Evolutionary conservation across 2,329 filamentous ascomycete genomes (phyloP).

Genomic region (Purpureocillium lavendulum): DNA sequence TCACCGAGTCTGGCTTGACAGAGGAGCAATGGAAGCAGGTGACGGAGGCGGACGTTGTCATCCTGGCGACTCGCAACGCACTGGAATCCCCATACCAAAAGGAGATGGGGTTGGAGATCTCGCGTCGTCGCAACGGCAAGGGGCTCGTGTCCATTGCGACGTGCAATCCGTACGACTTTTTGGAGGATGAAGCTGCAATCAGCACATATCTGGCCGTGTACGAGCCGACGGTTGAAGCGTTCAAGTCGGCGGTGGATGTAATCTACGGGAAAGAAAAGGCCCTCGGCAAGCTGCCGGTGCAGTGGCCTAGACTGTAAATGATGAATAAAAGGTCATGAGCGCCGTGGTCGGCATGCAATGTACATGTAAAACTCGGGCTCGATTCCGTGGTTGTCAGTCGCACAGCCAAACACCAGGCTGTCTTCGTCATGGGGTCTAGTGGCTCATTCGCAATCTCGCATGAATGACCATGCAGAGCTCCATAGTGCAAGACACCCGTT

Average conservation of each 20-base stretch:
- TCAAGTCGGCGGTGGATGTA: slow-evolving; percentile 11
- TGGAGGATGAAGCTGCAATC: slow-evolving; percentile 10
- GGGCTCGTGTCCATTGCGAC: slow-evolving; percentile 13
- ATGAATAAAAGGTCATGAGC: no score
- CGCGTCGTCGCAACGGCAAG: slow-evolving; percentile 6
- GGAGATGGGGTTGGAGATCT: slow-evolving; percentile 11
- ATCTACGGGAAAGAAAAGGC: slow-evolving; percentile 9
- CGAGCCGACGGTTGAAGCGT: slow-evolving; percentile 16
- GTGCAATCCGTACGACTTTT: slow-evolving; percentile 16
- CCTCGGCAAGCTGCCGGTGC: neutral
- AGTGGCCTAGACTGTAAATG: no score
- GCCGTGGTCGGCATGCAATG: no score
- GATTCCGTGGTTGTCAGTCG: no score
- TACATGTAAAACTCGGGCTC: no score
- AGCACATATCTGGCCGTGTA: slow-evolving; percentile 15
- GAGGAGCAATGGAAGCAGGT: slow-evolving; percentile 11
- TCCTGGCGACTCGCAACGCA: slow-evolving; percentile 16
- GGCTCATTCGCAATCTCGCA: no score
- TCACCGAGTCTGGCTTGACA: slow-evolving; percentile 9
- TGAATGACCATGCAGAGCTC: no score
- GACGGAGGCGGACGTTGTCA: slow-evolving; percentile 12
- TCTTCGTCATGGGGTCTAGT: no score
- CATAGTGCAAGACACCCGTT: no score
- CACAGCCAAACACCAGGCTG: no score
- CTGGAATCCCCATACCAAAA: slow-evolving; percentile 14